Base-by-base conservation (phyloP, 345 rosid species). In the Pugionium cornutum region DNA sequence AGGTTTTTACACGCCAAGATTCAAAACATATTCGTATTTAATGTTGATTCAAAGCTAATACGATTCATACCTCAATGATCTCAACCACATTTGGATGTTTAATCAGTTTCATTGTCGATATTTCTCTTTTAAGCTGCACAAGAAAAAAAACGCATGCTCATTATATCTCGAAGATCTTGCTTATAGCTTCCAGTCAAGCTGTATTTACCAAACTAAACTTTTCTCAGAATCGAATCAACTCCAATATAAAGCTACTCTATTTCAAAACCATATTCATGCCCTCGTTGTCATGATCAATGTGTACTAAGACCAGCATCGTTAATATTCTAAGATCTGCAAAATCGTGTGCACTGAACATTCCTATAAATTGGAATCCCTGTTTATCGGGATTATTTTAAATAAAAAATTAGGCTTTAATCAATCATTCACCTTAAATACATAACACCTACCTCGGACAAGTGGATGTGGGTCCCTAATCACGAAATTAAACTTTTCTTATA, bases 41-140 rank as follows among this genome's bases (percentile, higher is more conserved):
- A 37, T 37, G 5, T 4, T 37, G 5, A 37, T 4, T 3, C 1
- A 37, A 28, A 36, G 31, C 1, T 9, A 2, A 57, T 5, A 9
- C 59, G 56, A 31, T 56, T 30, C 8, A 3, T 77, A 92, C 98
- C 95, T 94, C 99, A 10, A 78, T 82, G 32, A 94, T 88, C 49
- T 81, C 80, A 67, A 90, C 78, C 40, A 94, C 97, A 64, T 94
- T 88, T 25, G 99, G 99, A 82, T 94, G 99, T 58, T 94, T 90
- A 75, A 94, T 83, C 54, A 90, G 82, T 86, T 94, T 94, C 99
- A 90, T 94, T 2, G 95, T 90, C 18, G 96, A 81, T 68, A 94
- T 90, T 67, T 94, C 99, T 72, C 91, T 81, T 74, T 94, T 86
- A 40, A 90, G 82, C 97, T 94, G 86, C 62, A 62, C 48, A 1